Conservation (phyloP, 1,139 yeast genomes). For the Candida albicans region DNA sequence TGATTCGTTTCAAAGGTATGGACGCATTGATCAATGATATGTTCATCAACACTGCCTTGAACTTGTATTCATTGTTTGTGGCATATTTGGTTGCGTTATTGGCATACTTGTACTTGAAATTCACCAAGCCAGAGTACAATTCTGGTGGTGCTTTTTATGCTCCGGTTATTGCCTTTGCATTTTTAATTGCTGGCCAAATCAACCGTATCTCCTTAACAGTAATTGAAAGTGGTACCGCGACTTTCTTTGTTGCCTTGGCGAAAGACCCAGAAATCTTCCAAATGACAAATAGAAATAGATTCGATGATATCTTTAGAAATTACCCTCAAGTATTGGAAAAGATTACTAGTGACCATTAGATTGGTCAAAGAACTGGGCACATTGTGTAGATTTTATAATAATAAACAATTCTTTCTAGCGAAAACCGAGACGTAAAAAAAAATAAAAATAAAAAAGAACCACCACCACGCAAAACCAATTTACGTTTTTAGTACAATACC, state of each 20-base stretch:
- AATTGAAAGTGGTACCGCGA: slow-evolving; percentile 77
- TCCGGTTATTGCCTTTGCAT: slow-evolving; percentile 75
- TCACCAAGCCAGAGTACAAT: slow-evolving; percentile 75
- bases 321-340: slow-evolving; percentile 76
- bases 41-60: slow-evolving; percentile 72
- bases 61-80: slow-evolving; percentile 68
- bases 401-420: background rate
- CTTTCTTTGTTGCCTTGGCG: slow-evolving; percentile 84
- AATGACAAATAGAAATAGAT: slow-evolving; percentile 72
- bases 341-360: slow-evolving; percentile 38
- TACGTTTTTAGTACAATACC: background rate
- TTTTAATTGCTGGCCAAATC: slow-evolving; percentile 75
- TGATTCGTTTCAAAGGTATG: slow-evolving; percentile 77
- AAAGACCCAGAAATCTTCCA: slow-evolving; percentile 85
- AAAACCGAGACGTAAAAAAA: background rate
- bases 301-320: slow-evolving; percentile 66
- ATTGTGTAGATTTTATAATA: background rate
- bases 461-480: background rate
- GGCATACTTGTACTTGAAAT: slow-evolving; percentile 67
- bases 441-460: slow-evolving; percentile 1
- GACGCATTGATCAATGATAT: slow-evolving; percentile 87
- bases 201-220: slow-evolving; percentile 72
- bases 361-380: too few species aligned
- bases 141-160: slow-evolving; percentile 66
- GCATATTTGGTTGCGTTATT: slow-evolving; percentile 70